Evolutionary conservation across 2,329 filamentous ascomycete species (phyloP), one percentile per base, ranked within the genome.

Genomic region (Cladosporium sp.): DNA sequence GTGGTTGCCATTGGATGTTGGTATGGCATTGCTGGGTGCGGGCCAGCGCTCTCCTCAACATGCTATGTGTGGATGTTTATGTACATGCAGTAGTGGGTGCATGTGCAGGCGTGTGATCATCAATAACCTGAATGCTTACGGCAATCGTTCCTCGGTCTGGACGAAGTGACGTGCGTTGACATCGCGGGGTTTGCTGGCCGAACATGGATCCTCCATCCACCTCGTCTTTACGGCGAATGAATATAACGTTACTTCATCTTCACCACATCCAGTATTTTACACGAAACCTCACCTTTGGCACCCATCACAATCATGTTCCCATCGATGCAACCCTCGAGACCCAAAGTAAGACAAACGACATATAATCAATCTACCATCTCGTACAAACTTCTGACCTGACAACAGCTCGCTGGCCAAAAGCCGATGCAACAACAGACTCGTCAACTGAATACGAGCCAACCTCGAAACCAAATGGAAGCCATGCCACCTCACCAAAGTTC

Each of bases 401-500:
- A 57, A 11, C 56, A 63, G 60, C 25, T 63, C 49, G 18, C 32
- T 21, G 21, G 25, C 7, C 49, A 32, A n/a, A 51, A 54, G 34
- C 60, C 60, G 2, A 21, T 56, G 11, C 34, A 63, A 23, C 60
- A 63, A 54, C 48, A 61, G 65, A 65, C 70, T 68, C 68, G 68
- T 34, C 14, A 67, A 67, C 73, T 75, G 49, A 51, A 49, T 26
- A 46, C 23, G 2, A 10, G 21, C 16, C 14, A n/a, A 46, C 49
- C 60, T 11, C 72, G 74, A 56, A 79, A 70, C n/a, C 82, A 84
- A 65, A 77, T 84, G 21, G 80, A 84, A 78, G 81, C 82, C 28
- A 82, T 83, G 78, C 81, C 81, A 16, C 79, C 65, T 25, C 69
- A 63, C 62, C 67, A 65, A 56, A 65, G 58, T 34, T 30, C 64